Evolutionary conservation across 2,329 filamentous ascomycete genomes (phyloP).

Genomic region (Gaeumannomyces tritici): DNA sequence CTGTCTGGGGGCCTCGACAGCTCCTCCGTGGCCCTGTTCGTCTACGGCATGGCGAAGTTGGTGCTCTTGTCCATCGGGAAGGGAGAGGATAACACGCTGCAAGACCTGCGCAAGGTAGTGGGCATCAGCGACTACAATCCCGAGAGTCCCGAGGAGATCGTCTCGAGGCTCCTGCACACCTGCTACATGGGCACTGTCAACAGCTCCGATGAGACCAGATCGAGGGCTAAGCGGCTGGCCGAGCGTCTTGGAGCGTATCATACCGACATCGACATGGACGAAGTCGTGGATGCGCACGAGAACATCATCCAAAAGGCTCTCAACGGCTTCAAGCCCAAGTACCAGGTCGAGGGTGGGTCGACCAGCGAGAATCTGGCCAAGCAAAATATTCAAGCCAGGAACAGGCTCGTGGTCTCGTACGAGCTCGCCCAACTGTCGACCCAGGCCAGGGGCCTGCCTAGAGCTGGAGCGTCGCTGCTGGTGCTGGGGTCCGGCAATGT

Average conservation of each 20-base stretch:
- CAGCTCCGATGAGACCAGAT: conserved; percentile 46
- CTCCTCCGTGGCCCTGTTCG: conserved; percentile 11
- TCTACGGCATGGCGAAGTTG: conserved; percentile 12
- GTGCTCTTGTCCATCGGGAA: conserved; percentile 9
- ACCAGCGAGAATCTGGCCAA: conserved; percentile 47
- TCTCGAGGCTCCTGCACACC: conserved; percentile 21
- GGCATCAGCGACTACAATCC: conserved; percentile 8
- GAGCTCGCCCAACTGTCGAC: conserved; percentile 53
- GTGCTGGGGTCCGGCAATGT: conserved; percentile 56
- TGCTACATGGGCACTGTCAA: conserved; percentile 55
- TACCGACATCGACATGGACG: conserved; percentile 63
- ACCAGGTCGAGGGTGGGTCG: conserved; percentile 49
- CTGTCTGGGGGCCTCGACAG: conserved; percentile 12
- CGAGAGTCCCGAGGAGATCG: conserved; percentile 9
- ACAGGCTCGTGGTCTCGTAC: conserved; percentile 56
- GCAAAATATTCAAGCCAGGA: conserved; percentile 60
- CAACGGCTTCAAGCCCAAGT: conserved; percentile 19
- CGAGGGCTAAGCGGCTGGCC: conserved; percentile 49
- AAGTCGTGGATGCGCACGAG: conserved; percentile 44
- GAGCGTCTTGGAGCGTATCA: conserved; percentile 59
- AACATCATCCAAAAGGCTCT: conserved; percentile 17
- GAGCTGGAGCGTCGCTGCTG: conserved; percentile 45
- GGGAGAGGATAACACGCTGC: conserved; percentile 9
- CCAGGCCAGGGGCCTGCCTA: conserved; percentile 41
- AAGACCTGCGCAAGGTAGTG: conserved; percentile 9